Evolutionary conservation across 768 basidiomycete genomes (phyloP).

Genomic region (Tephrocybe sp.): DNA sequence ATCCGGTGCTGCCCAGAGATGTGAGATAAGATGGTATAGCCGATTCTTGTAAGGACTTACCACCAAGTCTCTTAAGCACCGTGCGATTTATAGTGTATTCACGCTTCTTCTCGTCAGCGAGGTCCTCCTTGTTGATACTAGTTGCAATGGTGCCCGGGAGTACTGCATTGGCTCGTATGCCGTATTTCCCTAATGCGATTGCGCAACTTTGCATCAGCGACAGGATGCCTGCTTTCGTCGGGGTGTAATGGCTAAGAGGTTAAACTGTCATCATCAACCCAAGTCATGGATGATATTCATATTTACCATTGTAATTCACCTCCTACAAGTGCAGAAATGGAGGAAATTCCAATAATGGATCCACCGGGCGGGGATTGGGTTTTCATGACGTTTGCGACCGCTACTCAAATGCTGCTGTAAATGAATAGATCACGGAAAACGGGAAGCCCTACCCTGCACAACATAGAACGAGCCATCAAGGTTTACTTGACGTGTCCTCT

Average conservation of each 20-base stretch:
- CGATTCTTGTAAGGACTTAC: conserved; percentile 39
- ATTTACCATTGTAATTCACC: conserved; percentile 66
- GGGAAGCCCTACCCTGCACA: conserved; percentile 54
- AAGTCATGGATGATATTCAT: not conserved
- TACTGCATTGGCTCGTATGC: conserved; percentile 69
- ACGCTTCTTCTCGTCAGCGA: conserved; percentile 56
- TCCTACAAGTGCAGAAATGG: conserved; percentile 79
- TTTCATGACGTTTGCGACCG: conserved; percentile 76
- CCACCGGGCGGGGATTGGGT: conserved; percentile 68
- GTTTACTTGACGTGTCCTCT: conserved; percentile 67
- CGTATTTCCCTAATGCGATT: conserved; percentile 73
- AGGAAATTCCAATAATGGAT: conserved; percentile 73
- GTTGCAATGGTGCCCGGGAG: conserved; percentile 81
- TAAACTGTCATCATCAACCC: not conserved
- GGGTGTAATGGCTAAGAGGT: conserved; percentile 62
- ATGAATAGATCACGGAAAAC: not conserved
- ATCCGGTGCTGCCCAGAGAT: conserved; percentile 54
- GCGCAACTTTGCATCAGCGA: conserved; percentile 81
- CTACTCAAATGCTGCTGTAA: conserved; percentile 28
- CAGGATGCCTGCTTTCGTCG: conserved; percentile 77
- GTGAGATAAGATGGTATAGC: too few species aligned
- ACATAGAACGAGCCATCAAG: conserved; percentile 77
- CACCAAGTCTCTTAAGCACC: conserved; percentile 64
- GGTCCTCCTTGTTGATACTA: conserved; percentile 76
- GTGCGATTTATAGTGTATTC: conserved; percentile 66